Evolutionary conservation across 768 basidiomycete species (phyloP).

Genomic region (Atractiella rhizophila): DNA sequence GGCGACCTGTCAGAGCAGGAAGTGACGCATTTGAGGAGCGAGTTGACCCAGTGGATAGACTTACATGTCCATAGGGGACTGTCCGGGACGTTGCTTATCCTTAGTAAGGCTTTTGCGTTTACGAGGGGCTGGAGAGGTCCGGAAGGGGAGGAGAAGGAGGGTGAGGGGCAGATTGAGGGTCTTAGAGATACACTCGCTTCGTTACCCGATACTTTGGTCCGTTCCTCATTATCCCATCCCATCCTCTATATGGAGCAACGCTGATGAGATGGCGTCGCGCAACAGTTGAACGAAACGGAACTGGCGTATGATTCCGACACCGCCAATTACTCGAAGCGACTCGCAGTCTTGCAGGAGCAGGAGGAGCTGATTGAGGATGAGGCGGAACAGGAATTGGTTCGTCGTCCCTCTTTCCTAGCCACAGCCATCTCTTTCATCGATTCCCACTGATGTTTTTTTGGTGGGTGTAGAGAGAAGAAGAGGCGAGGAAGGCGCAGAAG

Average conservation of each 20-base stretch:
- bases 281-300: slow-evolving; percentile 83
- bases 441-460: not conserved
- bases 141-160: slow-evolving; percentile 37
- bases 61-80: slow-evolving; percentile 66
- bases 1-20: slow-evolving; percentile 31
- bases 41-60: slow-evolving; percentile 74
- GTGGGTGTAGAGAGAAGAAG: slow-evolving; percentile 15
- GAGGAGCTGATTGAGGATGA: slow-evolving; percentile 99
- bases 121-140: slow-evolving; percentile 38
- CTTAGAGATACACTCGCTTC: slow-evolving; percentile 75
- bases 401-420: slow-evolving; percentile 3
- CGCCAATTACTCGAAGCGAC: slow-evolving; percentile 79
- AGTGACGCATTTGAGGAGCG: slow-evolving; percentile 74
- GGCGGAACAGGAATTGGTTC: slow-evolving; percentile 70
- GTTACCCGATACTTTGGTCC: slow-evolving; percentile 74
- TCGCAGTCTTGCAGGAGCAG: slow-evolving; percentile 91
- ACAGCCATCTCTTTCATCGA: not conserved
- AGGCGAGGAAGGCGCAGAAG: slow-evolving; percentile 18
- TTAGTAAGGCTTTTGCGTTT: slow-evolving; percentile 87
- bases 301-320: slow-evolving; percentile 81
- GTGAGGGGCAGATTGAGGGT: slow-evolving; percentile 56
- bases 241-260: not conserved
- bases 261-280: not conserved
- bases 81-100: slow-evolving; percentile 73
- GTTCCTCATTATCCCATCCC: slow-evolving; percentile 17